These are phyloP conservation scores for Xylariaceae sp. DNA, from an alignment of 2,329 filamentous ascomycete genomes.

Conservation along the genomic window DNA sequence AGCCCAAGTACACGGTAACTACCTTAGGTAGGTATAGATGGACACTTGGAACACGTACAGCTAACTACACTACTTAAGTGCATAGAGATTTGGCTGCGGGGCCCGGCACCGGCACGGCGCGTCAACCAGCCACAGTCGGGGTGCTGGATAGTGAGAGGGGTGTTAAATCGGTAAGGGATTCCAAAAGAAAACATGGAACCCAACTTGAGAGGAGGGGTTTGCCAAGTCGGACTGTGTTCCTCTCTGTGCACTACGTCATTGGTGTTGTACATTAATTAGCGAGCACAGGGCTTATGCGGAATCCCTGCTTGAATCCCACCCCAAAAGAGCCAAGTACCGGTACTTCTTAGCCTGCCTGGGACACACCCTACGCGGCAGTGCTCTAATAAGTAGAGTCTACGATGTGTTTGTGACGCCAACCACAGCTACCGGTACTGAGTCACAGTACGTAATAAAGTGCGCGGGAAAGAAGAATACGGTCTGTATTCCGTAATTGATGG, in stretches of 20 bases:
- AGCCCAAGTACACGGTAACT: too few relatives aligned
- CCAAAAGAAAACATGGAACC: conserved; percentile 2
- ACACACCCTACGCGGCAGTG: too few relatives aligned
- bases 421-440: too few relatives aligned
- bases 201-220: conserved; percentile 14
- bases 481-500: too few relatives aligned
- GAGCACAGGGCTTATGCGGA: conserved; percentile 18
- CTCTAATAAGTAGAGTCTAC: too few relatives aligned
- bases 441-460: too few relatives aligned
- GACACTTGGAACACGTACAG: too few relatives aligned
- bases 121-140: background rate
- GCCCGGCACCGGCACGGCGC: background rate
- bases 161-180: background rate
- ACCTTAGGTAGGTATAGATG: too few relatives aligned
- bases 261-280: conserved; percentile 23
- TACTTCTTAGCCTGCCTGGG: conserved; percentile 10
- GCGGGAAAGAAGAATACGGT: too few relatives aligned
- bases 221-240: conserved; percentile 9
- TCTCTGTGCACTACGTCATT: conserved; percentile 24
- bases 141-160: background rate
- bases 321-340: conserved; percentile 20
- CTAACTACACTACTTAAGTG: background rate
- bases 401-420: too few relatives aligned
- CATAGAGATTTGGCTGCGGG: background rate
- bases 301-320: conserved; percentile 20